Conservation (phyloP, 2,329 filamentous ascomycete species). For the Paecilomyces sp. region DNA sequence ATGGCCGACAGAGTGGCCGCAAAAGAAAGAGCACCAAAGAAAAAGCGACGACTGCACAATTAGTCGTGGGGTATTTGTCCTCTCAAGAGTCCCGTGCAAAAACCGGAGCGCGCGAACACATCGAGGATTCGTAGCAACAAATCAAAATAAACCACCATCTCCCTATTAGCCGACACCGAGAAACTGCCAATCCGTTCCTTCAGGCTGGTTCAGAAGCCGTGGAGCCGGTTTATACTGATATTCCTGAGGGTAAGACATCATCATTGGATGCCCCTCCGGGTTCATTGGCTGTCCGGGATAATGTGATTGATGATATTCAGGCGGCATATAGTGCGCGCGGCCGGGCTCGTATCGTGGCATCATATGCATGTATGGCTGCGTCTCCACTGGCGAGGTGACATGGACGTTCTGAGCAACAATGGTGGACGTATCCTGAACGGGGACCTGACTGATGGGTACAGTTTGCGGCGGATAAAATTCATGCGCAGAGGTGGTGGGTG, state of each 20-base stretch:
- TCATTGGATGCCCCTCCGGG: constrained; percentile 20
- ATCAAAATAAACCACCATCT: not conserved
- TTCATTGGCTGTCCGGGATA: constrained; percentile 20
- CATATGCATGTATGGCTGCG: constrained; percentile 23
- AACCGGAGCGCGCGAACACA: not conserved
- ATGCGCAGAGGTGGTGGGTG: constrained; percentile 24
- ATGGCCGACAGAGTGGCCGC: not conserved
- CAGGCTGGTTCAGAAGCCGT: constrained; percentile 29
- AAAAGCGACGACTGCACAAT: not conserved
- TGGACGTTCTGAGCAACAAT: constrained; percentile 24
- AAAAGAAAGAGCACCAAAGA: not conserved
- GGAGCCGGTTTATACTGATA: constrained; percentile 25
- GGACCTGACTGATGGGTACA: constrained; percentile 23
- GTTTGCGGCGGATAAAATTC: constrained; percentile 30
- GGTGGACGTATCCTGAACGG: constrained; percentile 20
- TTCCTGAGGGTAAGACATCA: constrained; percentile 25
- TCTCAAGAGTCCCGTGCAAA: not conserved
- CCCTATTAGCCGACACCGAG: constrained; percentile 27
- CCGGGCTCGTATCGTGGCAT: constrained; percentile 26
- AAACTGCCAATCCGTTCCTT: constrained; percentile 34
- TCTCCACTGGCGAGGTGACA: constrained; percentile 15
- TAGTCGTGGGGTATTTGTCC: not conserved
- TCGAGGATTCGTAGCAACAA: not conserved
- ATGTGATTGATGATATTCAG: constrained; percentile 22
- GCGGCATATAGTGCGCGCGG: constrained; percentile 22